Base-by-base conservation (phyloP, 2,329 filamentous ascomycete species). In the Lasiodiplodia hormozganensis region DNA sequence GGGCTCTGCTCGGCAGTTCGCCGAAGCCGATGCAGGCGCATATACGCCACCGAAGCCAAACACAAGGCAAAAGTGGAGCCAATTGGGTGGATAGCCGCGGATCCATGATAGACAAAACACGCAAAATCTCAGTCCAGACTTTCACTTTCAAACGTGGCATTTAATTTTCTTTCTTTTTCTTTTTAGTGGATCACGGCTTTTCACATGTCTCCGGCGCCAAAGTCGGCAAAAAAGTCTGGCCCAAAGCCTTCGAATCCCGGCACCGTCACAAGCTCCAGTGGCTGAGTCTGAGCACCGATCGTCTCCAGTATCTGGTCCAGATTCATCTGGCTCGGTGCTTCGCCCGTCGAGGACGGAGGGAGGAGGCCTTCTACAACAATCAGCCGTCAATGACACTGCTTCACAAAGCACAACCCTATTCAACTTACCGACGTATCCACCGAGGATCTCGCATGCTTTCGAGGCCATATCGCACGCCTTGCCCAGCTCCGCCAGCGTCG, bases 221-320 rank as follows among this genome's bases (percentile, higher is more conserved):
- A 62, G 34, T 43, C 23, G n/a, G 36, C 12, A 21, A 31, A 62
- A 16, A 62, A 36, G 14, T 47, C 57, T 21, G 25, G n/a, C 6
- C 36, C 36, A 28, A 62, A 62, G 2, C 40, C 57, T 10, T 62
- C 57, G 23, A 62, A 47, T 2, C 57, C 57, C 6, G 57, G 57
- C 57, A 43, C 57, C 14, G 36, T n/a, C 8, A 62, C 23, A 10
- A 62, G 57, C 21, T 62, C 57, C 25, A 62, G 25, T 14, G 57
- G 36, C 38, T 62, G 36, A n/a, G 18, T 62, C 57, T 31, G 18
- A 1, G 57, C 57, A 12, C 57, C 38, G 34, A 47, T 62, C 5
- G 57, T 62, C n/a, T 62, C 36, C 38, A 47, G 38, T 8, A 43
- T 62, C 28, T 62, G 57, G 3, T 62, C 57, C 11, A 62, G n/a